Evolutionary conservation across 768 basidiomycete genomes (phyloP).

Genomic region (Tricholoma bakamatsutake): DNA sequence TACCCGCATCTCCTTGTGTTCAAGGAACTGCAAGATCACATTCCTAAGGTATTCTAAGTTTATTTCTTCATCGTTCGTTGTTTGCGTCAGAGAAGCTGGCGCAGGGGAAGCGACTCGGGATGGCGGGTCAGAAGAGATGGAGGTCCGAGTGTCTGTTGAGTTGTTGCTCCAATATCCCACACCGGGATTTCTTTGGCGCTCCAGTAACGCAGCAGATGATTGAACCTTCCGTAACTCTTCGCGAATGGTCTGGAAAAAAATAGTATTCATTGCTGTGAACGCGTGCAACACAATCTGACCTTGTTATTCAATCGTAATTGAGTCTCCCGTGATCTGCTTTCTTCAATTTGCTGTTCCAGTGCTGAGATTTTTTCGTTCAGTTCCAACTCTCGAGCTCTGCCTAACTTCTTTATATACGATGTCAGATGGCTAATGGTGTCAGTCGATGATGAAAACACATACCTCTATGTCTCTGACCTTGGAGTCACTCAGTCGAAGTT

Average conservation of each 20-base stretch:
- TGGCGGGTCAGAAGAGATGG: slow-evolving; percentile 29
- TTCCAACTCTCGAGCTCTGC: slow-evolving; percentile 39
- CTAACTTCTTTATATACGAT: slow-evolving; percentile 23
- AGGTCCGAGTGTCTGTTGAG: slow-evolving; percentile 36
- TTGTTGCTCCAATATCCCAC: slow-evolving; percentile 81
- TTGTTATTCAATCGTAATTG: slow-evolving; percentile 76
- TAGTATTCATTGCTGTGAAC: neutral
- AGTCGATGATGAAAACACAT: slow-evolving; percentile 9
- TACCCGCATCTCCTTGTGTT: slow-evolving; percentile 98
- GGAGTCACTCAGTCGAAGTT: slow-evolving; percentile 45
- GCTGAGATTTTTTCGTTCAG: slow-evolving; percentile 39
- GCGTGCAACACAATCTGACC: slow-evolving; percentile 32
- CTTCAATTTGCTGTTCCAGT: slow-evolving; percentile 68
- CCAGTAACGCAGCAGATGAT: slow-evolving; percentile 83
- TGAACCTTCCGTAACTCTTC: slow-evolving; percentile 96
- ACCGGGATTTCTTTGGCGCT: slow-evolving; percentile 88
- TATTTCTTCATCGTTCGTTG: slow-evolving; percentile 78
- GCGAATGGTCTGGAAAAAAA: slow-evolving; percentile 59
- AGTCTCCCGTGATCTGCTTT: slow-evolving; percentile 60
- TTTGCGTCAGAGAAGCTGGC: slow-evolving; percentile 23
- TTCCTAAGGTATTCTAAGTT: slow-evolving; percentile 96
- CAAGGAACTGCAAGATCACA: slow-evolving; percentile 94
- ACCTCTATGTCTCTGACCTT: slow-evolving; percentile 62
- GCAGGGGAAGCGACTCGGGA: slow-evolving; percentile 33
- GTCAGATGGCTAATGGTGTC: neutral